Percentiles rank a stretch among this genome's conserved stretches.
phyloP scores from a whole-genome alignment of 495 filamentous ascomycete species.

The Chaetomidium leptoderma region DNA sequence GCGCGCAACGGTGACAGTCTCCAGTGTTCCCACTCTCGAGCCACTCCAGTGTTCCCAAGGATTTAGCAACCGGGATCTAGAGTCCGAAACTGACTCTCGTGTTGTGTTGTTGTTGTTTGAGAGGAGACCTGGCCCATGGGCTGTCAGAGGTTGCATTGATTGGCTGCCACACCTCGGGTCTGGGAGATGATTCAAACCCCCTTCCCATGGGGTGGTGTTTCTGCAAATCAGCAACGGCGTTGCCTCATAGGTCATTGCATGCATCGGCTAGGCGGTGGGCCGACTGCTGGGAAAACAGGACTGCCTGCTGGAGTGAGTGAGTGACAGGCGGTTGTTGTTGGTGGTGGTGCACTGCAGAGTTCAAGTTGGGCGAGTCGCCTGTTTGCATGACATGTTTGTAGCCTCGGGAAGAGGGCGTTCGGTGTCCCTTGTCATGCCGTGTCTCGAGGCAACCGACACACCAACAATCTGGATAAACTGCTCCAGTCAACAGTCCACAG shows the following conservation, averaged over 20 bases:
- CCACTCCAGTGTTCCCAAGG: too few species aligned
- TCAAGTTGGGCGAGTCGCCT: background rate
- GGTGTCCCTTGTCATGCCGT: background rate
- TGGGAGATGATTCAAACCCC: slow-evolving; percentile 4
- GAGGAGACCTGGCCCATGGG: background rate
- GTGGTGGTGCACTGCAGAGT: background rate
- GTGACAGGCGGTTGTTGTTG: background rate
- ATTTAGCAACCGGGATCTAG: background rate
- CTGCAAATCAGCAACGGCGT: slow-evolving; percentile 17
- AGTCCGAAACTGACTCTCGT: background rate
- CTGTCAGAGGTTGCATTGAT: slow-evolving; percentile 18
- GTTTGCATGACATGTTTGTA: too few species aligned
- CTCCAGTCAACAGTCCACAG: background rate
- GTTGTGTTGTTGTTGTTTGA: background rate
- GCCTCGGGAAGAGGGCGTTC: background rate
- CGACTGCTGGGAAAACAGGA: background rate
- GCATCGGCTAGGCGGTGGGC: background rate
- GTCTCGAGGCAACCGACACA: background rate
- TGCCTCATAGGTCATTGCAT: background rate
- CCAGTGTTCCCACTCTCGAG: background rate
- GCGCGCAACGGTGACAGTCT: background rate
- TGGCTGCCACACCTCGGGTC: slow-evolving; percentile 14
- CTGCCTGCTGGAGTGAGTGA: background rate
- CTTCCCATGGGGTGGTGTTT: slow-evolving; percentile 13
- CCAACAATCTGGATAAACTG: slow-evolving; percentile 2